A percentile compares a stretch with the other conserved stretches of the same genome.
Conservation (phyloP, 2,329 filamentous ascomycete species). For the Sclerotiophoma versabilis region DNA sequence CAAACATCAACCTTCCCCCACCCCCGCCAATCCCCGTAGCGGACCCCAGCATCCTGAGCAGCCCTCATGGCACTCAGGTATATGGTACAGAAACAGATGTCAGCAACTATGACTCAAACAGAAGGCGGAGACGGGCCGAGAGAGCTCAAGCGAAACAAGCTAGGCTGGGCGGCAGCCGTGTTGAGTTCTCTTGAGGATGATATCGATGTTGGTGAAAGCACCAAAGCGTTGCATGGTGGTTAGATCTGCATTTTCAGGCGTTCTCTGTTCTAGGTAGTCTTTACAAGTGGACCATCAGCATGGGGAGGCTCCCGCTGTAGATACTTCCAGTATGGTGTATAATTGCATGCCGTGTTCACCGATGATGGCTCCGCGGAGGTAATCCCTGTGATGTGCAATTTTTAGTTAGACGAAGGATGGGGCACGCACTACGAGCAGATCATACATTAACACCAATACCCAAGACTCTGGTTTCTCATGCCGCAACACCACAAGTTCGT, state of each 20-base stretch:
- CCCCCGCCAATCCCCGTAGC: constrained; percentile 46
- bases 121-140: constrained; percentile 49
- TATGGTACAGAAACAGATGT: constrained; percentile 50
- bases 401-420: constrained; percentile 22
- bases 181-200: constrained; percentile 48
- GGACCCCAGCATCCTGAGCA: constrained; percentile 44
- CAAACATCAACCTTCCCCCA: constrained; percentile 35
- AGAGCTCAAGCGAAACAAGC: constrained; percentile 49
- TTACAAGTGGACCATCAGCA: background rate
- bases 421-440: constrained; percentile 17
- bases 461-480: constrained; percentile 9
- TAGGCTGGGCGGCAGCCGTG: constrained; percentile 45
- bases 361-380: constrained; percentile 22
- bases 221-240: background rate
- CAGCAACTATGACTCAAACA: constrained; percentile 50
- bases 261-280: background rate
- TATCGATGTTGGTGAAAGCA: background rate
- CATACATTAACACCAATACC: constrained; percentile 1
- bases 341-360: constrained; percentile 12
- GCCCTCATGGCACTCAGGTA: constrained; percentile 43
- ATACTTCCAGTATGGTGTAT: constrained; percentile 12
- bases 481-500: constrained; percentile 19
- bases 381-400: constrained; percentile 20
- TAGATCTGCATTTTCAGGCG: constrained; percentile 21
- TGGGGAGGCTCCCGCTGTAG: background rate